Evolutionary conservation across 345 rosid genomes (phyloP).

Genomic region (Corchorus olitorius): DNA sequence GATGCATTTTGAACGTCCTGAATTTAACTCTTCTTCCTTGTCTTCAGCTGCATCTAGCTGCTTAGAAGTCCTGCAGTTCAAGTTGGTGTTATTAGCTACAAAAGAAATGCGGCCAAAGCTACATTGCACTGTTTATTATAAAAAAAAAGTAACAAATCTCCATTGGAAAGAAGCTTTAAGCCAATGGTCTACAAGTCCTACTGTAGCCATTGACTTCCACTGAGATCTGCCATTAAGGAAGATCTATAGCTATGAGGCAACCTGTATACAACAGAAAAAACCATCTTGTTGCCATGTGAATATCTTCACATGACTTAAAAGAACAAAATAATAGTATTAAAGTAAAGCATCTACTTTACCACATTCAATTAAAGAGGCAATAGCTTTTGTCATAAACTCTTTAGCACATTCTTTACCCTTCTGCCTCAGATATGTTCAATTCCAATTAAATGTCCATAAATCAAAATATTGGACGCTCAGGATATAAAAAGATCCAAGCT

Average conservation of each 20-base stretch:
- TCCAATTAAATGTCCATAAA: no score
- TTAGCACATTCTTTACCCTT: background rate
- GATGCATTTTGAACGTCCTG: slow-evolving; percentile 61
- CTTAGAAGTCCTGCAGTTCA: slow-evolving; percentile 56
- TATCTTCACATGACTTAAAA: slow-evolving; percentile 15
- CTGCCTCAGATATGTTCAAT: background rate
- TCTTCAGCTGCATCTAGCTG: slow-evolving; percentile 51
- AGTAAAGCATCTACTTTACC: background rate
- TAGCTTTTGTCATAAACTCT: no score
- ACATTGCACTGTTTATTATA: background rate
- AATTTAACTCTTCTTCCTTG: slow-evolving; percentile 45
- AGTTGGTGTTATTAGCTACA: background rate
- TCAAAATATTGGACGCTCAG: background rate
- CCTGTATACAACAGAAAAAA: background rate
- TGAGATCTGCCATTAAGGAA: background rate
- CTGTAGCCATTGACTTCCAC: background rate
- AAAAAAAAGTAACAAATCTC: background rate
- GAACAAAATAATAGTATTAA: slow-evolving; percentile 8
- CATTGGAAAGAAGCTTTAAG: background rate
- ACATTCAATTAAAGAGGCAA: background rate
- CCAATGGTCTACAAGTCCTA: background rate
- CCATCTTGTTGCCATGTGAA: background rate
- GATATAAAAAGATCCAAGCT: background rate
- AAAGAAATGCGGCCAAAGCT: slow-evolving; percentile 16
- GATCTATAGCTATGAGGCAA: background rate